phyloP scores from a whole-genome alignment of 2,329 filamentous ascomycete species.

The Aureobasidium sp. region DNA sequence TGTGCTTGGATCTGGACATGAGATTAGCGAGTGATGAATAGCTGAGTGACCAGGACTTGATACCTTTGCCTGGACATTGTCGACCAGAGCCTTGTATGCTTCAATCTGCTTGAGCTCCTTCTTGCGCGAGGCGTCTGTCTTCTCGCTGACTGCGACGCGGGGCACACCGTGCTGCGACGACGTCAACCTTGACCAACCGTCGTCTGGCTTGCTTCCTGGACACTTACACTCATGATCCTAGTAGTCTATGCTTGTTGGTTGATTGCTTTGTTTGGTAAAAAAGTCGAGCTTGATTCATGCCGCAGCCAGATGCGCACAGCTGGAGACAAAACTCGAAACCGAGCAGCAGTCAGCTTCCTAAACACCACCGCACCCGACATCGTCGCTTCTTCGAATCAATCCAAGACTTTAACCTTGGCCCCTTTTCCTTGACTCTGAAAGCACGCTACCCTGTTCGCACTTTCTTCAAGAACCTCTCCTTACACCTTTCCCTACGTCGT shows the following conservation, averaged over 20 bases:
- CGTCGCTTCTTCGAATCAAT: conserved; percentile 6
- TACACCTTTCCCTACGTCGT: background rate
- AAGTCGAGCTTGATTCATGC: background rate
- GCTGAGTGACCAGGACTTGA: background rate
- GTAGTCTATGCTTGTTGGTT: background rate
- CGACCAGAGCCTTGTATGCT: conserved; percentile 66
- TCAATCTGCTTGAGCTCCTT: conserved; percentile 69
- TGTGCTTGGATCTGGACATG: conserved; percentile 33
- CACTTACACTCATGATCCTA: conserved; percentile 5
- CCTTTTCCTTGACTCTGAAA: background rate
- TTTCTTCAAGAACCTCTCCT: background rate
- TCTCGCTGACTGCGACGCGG: conserved; percentile 48
- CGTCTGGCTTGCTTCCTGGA: background rate
- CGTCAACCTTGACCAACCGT: conserved; percentile 2
- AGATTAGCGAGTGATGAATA: background rate
- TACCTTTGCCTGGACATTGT: conserved; percentile 60
- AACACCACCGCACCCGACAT: background rate
- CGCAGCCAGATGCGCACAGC: background rate
- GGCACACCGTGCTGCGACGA: conserved; percentile 69
- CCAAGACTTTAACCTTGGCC: background rate
- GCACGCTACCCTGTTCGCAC: conserved; percentile 7
- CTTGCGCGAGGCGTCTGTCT: conserved; percentile 62
- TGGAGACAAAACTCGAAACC: background rate
- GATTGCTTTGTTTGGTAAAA: background rate
- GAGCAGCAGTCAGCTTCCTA: background rate